phyloP scores from a whole-genome alignment of 2,329 filamentous ascomycete genomes.

The Metarhizium rileyi region DNA sequence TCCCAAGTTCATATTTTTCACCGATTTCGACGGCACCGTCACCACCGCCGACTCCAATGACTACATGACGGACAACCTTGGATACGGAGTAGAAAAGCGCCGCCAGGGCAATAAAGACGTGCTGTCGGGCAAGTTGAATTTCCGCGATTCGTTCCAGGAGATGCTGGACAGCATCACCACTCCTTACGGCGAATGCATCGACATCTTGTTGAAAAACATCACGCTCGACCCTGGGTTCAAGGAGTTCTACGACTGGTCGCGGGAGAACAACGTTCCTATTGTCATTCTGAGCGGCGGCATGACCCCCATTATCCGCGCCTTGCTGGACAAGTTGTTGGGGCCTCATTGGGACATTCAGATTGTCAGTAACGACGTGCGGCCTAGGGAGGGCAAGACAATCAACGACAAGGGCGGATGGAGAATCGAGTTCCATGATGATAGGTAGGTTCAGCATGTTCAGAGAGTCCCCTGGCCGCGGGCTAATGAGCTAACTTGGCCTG shows the following conservation, averaged over 20 bases:
- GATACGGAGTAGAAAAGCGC: conserved; percentile 66
- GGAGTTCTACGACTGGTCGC: conserved; percentile 77
- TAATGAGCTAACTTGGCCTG: not conserved
- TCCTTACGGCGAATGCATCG: conserved; percentile 74
- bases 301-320: conserved; percentile 78
- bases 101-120: conserved; percentile 66
- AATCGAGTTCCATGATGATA: conserved; percentile 82
- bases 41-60: conserved; percentile 61
- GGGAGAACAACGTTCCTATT: conserved; percentile 75
- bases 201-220: conserved; percentile 71
- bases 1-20: conserved; percentile 95
- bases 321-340: conserved; percentile 75
- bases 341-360: conserved; percentile 74
- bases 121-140: conserved; percentile 58
- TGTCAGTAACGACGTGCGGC: conserved; percentile 72
- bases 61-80: conserved; percentile 81
- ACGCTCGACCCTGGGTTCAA: conserved; percentile 81
- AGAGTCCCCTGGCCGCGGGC: not conserved
- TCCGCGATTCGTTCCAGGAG: conserved; percentile 77
- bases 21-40: conserved; percentile 96
- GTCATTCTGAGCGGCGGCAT: conserved; percentile 90
- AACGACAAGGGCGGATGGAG: conserved; percentile 78
- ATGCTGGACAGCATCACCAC: conserved; percentile 84
- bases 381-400: conserved; percentile 57
- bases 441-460: conserved; percentile 30